Percentiles rank a stretch among this genome's conserved stretches.
Conservation (phyloP, 805 yeast genomes). For the Pichia paraexigua region DNA sequence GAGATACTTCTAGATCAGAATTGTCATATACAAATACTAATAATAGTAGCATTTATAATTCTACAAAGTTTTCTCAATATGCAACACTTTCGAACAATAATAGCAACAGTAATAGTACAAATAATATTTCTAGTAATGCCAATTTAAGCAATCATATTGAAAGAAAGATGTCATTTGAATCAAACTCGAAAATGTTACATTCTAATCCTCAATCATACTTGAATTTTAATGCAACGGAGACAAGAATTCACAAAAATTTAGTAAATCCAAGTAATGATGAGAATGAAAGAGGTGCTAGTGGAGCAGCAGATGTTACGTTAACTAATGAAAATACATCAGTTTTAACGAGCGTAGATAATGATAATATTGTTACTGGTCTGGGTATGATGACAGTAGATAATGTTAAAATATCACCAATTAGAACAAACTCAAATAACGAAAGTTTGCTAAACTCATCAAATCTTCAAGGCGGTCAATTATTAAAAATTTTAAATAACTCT, state of each 20-base stretch:
- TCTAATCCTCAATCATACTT: background rate
- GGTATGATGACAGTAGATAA: constrained; percentile 8
- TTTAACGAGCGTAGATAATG: background rate
- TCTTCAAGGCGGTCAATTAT: background rate
- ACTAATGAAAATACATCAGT: background rate
- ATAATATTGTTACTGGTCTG: constrained; percentile 7
- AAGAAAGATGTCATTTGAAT: constrained; percentile 2
- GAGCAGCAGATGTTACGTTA: background rate
- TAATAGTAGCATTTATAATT: background rate
- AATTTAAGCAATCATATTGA: background rate
- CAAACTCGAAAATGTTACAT: background rate
- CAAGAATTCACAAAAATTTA: background rate
- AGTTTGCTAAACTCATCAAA: background rate
- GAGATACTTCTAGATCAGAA: background rate
- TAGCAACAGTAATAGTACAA: background rate
- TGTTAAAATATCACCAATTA: constrained; percentile 6
- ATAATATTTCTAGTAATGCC: background rate
- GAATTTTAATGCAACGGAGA: background rate
- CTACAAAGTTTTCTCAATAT: background rate
- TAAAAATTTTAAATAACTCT: background rate
- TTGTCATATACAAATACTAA: background rate
- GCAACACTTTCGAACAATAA: background rate
- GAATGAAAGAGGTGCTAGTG: background rate
- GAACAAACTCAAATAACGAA: background rate
- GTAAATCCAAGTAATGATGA: background rate